A percentile compares a stretch with the other conserved stretches of the same genome.
phyloP scores from a whole-genome alignment of 495 filamentous ascomycete genomes.

The Penicillium lividum region DNA sequence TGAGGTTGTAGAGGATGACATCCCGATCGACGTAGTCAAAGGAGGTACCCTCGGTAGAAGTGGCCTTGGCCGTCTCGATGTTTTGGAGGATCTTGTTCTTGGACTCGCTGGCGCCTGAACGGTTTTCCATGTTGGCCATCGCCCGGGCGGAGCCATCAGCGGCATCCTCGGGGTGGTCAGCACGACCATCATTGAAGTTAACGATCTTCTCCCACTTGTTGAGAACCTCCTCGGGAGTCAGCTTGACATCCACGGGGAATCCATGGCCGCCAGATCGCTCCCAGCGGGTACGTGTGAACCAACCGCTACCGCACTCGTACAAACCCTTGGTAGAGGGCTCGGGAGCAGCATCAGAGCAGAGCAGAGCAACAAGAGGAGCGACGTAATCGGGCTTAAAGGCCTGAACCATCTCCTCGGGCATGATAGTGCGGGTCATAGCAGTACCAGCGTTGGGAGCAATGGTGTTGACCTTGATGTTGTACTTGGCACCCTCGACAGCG shows the following conservation, averaged over 20 bases:
- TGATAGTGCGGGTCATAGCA: slow-evolving; percentile 90
- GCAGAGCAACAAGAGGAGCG: slow-evolving; percentile 84
- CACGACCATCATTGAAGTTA: slow-evolving; percentile 86
- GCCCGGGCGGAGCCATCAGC: slow-evolving; percentile 79
- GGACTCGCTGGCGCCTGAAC: slow-evolving; percentile 47
- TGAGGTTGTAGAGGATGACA: slow-evolving; percentile 92
- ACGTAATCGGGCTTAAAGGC: slow-evolving; percentile 99
- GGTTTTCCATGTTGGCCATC: slow-evolving; percentile 90
- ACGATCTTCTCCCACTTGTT: slow-evolving; percentile 77
- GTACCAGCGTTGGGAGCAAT: slow-evolving; percentile 98
- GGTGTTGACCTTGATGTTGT: slow-evolving; percentile 98
- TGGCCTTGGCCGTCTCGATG: slow-evolving; percentile 76
- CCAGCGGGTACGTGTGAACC: slow-evolving; percentile 91
- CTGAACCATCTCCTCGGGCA: slow-evolving; percentile 97
- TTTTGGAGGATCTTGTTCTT: slow-evolving; percentile 59
- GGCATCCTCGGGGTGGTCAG: slow-evolving; percentile 82
- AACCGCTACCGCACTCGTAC: slow-evolving; percentile 96
- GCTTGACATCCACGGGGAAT: slow-evolving; percentile 85
- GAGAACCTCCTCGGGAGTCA: slow-evolving; percentile 84
- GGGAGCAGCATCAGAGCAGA: slow-evolving; percentile 86
- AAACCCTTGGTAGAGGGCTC: slow-evolving; percentile 82
- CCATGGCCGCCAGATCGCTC: slow-evolving; percentile 88
- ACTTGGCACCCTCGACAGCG: slow-evolving; percentile 90
- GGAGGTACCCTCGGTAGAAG: slow-evolving; percentile 69
- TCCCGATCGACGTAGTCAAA: slow-evolving; percentile 85